Evolutionary conservation across 164 flowering plant species (phyloP).

Genomic region (Kingdonia uniflora): DNA sequence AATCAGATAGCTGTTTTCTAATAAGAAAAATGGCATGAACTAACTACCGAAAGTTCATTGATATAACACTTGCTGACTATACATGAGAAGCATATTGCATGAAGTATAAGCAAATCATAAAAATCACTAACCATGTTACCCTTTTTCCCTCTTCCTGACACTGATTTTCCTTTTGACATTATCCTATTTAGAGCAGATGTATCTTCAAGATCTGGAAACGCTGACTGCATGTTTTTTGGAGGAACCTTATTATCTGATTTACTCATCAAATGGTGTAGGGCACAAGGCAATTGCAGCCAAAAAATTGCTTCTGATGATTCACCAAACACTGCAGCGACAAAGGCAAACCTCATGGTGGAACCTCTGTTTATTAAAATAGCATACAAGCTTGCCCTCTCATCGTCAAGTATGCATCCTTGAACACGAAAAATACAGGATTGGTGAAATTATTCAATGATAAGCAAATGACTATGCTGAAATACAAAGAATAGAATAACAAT

Average conservation of each 20-base stretch:
- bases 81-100: background rate
- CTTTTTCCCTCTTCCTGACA: slow-evolving; percentile 27
- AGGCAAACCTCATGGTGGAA: slow-evolving; percentile 76
- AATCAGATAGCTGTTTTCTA: slow-evolving; percentile 9
- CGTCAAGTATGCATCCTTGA: slow-evolving; percentile 89
- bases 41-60: background rate
- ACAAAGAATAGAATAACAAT: background rate
- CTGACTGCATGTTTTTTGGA: slow-evolving; percentile 26
- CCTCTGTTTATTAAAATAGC: slow-evolving; percentile 62
- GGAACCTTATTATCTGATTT: slow-evolving; percentile 44
- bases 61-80: background rate
- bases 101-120: too few relatives aligned
- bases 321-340: slow-evolving; percentile 95
- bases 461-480: too few relatives aligned
- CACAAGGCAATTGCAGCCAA: slow-evolving; percentile 89
- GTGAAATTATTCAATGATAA: slow-evolving; percentile 6
- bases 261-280: slow-evolving; percentile 58
- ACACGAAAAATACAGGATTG: slow-evolving; percentile 3
- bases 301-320: slow-evolving; percentile 88
- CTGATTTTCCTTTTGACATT: slow-evolving; percentile 57
- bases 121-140: slow-evolving; percentile 40
- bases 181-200: slow-evolving; percentile 42
- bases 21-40: background rate
- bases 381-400: slow-evolving; percentile 66
- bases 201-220: slow-evolving; percentile 47